Evolutionary conservation across 1,139 yeast species (phyloP).

Genomic region (Waltiozyma sp.): DNA sequence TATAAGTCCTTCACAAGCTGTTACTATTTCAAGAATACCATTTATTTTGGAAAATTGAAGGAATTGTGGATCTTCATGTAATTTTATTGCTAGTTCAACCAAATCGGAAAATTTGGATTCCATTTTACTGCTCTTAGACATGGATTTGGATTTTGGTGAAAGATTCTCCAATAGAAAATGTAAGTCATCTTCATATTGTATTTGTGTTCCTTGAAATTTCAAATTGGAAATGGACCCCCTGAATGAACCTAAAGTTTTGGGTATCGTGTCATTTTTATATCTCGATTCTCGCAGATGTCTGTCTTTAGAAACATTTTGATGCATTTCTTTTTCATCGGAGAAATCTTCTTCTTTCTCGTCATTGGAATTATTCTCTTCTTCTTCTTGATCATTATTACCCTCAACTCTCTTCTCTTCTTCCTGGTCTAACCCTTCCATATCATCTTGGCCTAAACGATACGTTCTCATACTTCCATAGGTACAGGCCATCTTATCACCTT

Average conservation of each 20-base stretch:
- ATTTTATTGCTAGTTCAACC: slow-evolving; percentile 20
- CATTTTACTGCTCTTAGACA: not conserved
- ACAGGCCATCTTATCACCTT: not conserved
- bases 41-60: slow-evolving; percentile 4
- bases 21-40: slow-evolving; percentile 1
- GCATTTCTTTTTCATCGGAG: too few relatives aligned
- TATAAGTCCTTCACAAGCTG: not conserved
- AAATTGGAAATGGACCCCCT: slow-evolving; percentile 15
- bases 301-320: not conserved
- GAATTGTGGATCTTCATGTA: slow-evolving; percentile 17
- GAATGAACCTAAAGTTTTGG: not conserved
- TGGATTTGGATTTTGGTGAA: slow-evolving; percentile 1
- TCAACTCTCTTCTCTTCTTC: not conserved
- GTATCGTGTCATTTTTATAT: not conserved
- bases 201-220: slow-evolving; percentile 27
- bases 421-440: not conserved
- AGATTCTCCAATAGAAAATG: slow-evolving; percentile 28
- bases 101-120: slow-evolving; percentile 11
- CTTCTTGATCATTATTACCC: not conserved
- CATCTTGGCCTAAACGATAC: not conserved
- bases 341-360: not conserved
- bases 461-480: not conserved
- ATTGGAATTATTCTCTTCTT: not conserved
- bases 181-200: slow-evolving; percentile 24
- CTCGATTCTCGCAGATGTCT: not conserved